These are phyloP conservation scores for Colletotrichum tropicale DNA, from an alignment of 2,329 filamentous ascomycete genomes.

Conservation along the genomic window DNA sequence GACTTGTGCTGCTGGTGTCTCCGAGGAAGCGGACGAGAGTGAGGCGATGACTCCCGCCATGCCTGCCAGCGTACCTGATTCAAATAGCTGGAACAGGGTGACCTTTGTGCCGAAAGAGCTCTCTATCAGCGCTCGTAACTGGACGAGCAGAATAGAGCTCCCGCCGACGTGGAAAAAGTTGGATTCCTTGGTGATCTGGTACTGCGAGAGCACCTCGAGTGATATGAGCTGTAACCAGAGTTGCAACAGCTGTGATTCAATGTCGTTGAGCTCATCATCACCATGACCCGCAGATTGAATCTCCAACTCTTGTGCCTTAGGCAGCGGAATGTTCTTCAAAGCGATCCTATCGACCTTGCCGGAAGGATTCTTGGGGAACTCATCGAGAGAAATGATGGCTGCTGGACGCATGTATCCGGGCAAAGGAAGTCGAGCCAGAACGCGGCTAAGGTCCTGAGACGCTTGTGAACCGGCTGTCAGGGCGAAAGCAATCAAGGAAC, in stretches of 20 bases:
- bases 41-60: slow-evolving; percentile 32
- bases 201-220: neutral
- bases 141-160: slow-evolving; percentile 37
- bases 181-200: slow-evolving; percentile 13
- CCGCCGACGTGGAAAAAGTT: slow-evolving; percentile 43
- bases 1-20: neutral
- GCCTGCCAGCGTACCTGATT: slow-evolving; percentile 33
- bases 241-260: neutral
- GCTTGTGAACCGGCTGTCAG: neutral
- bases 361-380: slow-evolving; percentile 31
- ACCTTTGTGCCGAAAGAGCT: slow-evolving; percentile 28
- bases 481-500: neutral
- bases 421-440: neutral
- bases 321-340: slow-evolving; percentile 26
- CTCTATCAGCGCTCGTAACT: slow-evolving; percentile 34
- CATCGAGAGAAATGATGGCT: slow-evolving; percentile 26
- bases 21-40: neutral
- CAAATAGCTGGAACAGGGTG: slow-evolving; percentile 35
- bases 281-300: neutral
- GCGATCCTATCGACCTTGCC: slow-evolving; percentile 37
- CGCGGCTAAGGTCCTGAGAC: neutral
- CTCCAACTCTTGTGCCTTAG: neutral
- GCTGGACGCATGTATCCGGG: slow-evolving; percentile 37
- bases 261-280: neutral
- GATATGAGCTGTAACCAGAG: neutral